Base-by-base conservation (phyloP, 805 yeast genomes). In the Ogataea glucozyma region DNA sequence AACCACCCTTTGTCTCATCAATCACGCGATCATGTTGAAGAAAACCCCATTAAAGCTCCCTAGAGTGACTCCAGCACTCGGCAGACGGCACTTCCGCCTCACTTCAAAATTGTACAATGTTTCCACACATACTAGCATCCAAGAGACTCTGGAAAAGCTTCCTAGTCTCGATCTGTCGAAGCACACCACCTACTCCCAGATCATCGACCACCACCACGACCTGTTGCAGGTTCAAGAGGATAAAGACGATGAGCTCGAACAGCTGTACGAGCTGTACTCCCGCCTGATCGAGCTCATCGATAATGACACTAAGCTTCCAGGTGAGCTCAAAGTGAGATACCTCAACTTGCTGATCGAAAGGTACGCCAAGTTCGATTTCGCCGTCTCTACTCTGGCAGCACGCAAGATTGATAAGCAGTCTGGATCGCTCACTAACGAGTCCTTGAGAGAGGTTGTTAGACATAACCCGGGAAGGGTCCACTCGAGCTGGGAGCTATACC, bases 401-500 rank as follows among this genome's bases (percentile, higher is more conserved):
- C 40, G 37, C 6, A 47, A 43, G 9, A 18, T 49, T 4, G 27
- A 36, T 1, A 21, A 36, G 4, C 29, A 33, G 14, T 33, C 41
- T 16, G 23, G 42, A 2, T 34, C 46, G 8, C 18, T 57, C 8
- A 30, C 49, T 5, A n/a, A 30, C 18, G 43, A 30, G 5, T 44
- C 69, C 0, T 40, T 57, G 9, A 35, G 46, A 13, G 59, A 63
- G 31, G 30, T 62, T 2, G 52, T 66, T 16, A 53, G 53, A 43
- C 47, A 60, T 29, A 66, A 66, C 47, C 70, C 71, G 1, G 70
- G 69, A 9, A 56, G 71, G 47, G 69, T 65, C 13, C 48, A 47
- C 20, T 53, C 65, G 10, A 57, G 62, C 31, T 65, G 62, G 61
- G 67, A 64, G 33, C 21, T 65, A n/a, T 66, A 44, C 38, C 37